Percentiles rank a stretch among this genome's conserved stretches.
These are phyloP conservation scores for Dioszegia crocea DNA, from an alignment of 768 basidiomycete genomes.

Conservation along the genomic window DNA sequence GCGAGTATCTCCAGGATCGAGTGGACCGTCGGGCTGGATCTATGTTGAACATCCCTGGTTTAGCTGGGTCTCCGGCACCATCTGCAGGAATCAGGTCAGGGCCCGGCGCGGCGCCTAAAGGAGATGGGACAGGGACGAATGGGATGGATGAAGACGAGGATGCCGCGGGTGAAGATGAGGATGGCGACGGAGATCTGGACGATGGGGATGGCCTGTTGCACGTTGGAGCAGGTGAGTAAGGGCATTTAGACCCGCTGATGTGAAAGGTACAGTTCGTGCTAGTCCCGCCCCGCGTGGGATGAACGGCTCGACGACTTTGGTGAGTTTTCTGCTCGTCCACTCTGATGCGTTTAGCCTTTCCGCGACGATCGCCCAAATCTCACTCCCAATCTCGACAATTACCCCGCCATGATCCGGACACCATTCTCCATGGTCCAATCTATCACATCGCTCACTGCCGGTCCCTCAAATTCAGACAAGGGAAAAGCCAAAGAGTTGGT, in stretches of 20 bases:
- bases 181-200: slow-evolving; percentile 14
- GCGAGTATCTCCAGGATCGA: slow-evolving; percentile 83
- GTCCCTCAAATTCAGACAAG: slow-evolving; percentile 38
- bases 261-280: background rate
- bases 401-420: slow-evolving; percentile 32
- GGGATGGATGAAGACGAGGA: slow-evolving; percentile 32
- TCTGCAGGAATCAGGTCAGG: background rate
- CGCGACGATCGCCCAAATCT: slow-evolving; percentile 26
- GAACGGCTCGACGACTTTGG: background rate
- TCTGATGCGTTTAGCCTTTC: background rate
- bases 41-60: slow-evolving; percentile 10
- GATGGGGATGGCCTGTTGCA: slow-evolving; percentile 5
- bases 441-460: slow-evolving; percentile 26
- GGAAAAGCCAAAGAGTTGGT: slow-evolving; percentile 39
- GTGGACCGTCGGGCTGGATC: slow-evolving; percentile 55
- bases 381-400: slow-evolving; percentile 27
- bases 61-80: slow-evolving; percentile 4
- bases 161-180: slow-evolving; percentile 36
- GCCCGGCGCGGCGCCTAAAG: background rate
- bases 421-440: slow-evolving; percentile 31
- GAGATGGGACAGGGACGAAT: background rate
- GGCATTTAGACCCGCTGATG: background rate
- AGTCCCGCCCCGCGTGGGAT: background rate
- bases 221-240: background rate
- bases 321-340: background rate